Evolutionary conservation across 1,139 yeast species (phyloP), one percentile per base, ranked within the genome.

Genomic region (Suzukiozyma palmioleophila): DNA sequence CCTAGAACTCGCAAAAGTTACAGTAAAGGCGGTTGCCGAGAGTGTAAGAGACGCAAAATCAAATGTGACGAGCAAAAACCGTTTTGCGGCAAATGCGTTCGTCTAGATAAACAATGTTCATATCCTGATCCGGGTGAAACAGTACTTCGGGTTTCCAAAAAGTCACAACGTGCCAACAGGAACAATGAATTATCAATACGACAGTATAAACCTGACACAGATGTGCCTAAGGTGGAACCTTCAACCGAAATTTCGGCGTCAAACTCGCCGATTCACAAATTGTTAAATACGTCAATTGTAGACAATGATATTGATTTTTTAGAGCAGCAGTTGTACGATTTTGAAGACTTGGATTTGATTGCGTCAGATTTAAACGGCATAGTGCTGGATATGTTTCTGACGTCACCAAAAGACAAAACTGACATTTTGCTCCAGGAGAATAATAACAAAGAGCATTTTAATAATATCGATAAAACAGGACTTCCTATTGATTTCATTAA

Each of bases 41-140:
- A 54, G 39, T 56, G 60, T 39, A 56, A 54, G 37, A 45, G 59
- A n/a, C 46, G 60, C 8, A 56, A 56, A 28, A 50, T 54, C 43
- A 54, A 54, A 51, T 76, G 81, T 49, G 80, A 75, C 51, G 81
- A 76, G 48, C 57, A 58, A 3, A 69, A 71, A 41, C 79, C 79
- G 1, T 48, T 47, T 29, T 76, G 81, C 47, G 62, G 73, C 65
- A 56, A 49, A 32, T 56, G 60, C 38, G 39, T 48, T 7, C 43
- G 57, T 11, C 45, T 54, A 15, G 46, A 44, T 14, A 53, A 52
- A 34, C 33, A 13, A 4, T 56, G 60, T 36, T 43, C 36, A 14
- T 56, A 56, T 35, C 49, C 60, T 44, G 30, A 33, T 32, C 35
- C 42, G 36, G 46, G 57, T 8, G 50, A 46, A 26, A 66, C 34